These are phyloP conservation scores for Corylus avellana DNA, from an alignment of 306 rosid species.

Conservation along the genomic window DNA sequence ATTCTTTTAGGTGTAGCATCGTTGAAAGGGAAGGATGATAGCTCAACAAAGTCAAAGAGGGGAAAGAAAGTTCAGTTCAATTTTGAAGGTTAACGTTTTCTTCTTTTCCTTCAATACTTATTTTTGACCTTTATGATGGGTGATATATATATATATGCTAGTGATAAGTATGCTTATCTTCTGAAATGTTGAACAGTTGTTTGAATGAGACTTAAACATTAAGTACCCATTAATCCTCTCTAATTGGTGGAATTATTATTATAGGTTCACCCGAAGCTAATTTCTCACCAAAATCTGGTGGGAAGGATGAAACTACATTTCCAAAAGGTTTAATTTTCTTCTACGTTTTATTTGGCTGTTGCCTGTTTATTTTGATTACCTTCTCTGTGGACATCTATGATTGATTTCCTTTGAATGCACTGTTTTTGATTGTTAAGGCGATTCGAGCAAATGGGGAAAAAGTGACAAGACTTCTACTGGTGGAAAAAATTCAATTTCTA, in stretches of 20 bases:
- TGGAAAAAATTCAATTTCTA: constrained; percentile 40
- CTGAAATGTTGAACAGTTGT: constrained; percentile 18
- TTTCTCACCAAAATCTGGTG: constrained; percentile 37
- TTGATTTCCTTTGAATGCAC: constrained; percentile 13
- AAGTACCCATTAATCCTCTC: background rate
- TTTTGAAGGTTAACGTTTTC: constrained; percentile 48
- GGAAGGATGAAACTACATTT: constrained; percentile 36
- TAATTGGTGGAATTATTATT: constrained; percentile 11
- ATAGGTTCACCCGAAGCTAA: constrained; percentile 40
- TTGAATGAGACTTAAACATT: background rate
- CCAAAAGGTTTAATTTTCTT: constrained; percentile 38
- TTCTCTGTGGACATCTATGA: constrained; percentile 11
- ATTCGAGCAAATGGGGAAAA: constrained; percentile 56
- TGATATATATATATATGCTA: constrained; percentile 6
- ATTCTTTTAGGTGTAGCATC: constrained; percentile 40
- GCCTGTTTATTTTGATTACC: constrained; percentile 3
- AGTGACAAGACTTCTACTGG: constrained; percentile 52
- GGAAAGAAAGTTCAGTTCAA: constrained; percentile 79
- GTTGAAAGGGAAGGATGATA: constrained; percentile 74
- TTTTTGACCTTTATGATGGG: constrained; percentile 15
- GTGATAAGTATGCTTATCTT: background rate
- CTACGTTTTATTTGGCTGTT: background rate
- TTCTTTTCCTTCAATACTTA: background rate
- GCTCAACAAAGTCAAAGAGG: constrained; percentile 59
- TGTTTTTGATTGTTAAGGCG: constrained; percentile 29